Evolutionary conservation across 2,329 filamentous ascomycete species (phyloP).

Genomic region (Penicillium sp.): DNA sequence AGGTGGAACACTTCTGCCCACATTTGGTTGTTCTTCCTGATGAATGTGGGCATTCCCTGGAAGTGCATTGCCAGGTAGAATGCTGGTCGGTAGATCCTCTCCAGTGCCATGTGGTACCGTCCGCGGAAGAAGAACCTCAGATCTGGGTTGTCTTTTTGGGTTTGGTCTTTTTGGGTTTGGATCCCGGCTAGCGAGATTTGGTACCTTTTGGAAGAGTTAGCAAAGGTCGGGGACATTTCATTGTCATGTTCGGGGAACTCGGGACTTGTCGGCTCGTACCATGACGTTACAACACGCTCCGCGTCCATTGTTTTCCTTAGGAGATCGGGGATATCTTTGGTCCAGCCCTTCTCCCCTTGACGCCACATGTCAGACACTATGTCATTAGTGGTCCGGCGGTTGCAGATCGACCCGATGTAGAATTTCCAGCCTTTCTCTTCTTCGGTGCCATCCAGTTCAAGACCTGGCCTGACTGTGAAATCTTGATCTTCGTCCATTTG

Average conservation of each 20-base stretch:
- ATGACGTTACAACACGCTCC: constrained; percentile 14
- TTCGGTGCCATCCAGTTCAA: constrained; percentile 11
- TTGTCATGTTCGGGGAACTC: not conserved
- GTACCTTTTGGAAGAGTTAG: constrained; percentile 11
- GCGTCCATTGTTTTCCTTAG: constrained; percentile 12
- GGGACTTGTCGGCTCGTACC: constrained; percentile 8
- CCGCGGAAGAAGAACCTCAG: constrained; percentile 15
- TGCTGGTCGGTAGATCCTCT: constrained; percentile 18
- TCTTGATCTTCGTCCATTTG: constrained; percentile 10
- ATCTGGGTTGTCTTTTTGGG: constrained; percentile 10
- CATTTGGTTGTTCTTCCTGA: constrained; percentile 2
- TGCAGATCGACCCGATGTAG: constrained; percentile 20
- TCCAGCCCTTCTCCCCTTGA: constrained; percentile 16
- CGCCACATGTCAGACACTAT: constrained; percentile 20
- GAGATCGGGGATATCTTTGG: constrained; percentile 13
- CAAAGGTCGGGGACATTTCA: not conserved
- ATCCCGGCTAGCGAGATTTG: constrained; percentile 10
- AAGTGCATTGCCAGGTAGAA: constrained; percentile 20
- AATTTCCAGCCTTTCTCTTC: constrained; percentile 20
- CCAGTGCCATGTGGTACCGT: constrained; percentile 11
- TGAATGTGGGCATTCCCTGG: constrained; percentile 13
- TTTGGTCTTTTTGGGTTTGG: constrained; percentile 3
- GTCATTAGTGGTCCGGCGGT: constrained; percentile 20
- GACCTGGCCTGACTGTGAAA: not conserved
- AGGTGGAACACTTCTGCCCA: constrained; percentile 9